Evolutionary conservation across 2,329 filamentous ascomycete species (phyloP).

Genomic region (Chaetomium strumarium): DNA sequence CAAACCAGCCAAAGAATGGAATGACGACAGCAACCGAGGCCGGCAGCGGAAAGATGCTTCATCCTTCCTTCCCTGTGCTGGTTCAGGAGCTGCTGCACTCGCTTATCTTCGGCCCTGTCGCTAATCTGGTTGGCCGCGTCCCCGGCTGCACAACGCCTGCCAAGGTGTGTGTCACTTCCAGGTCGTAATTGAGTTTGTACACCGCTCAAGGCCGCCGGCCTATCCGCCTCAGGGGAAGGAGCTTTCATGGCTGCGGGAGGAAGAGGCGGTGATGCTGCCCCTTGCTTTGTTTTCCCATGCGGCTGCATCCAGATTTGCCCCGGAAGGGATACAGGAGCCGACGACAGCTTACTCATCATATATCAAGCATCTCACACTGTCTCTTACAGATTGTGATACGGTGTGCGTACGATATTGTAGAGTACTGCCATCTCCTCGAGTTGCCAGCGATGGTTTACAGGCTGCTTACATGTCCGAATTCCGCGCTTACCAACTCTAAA

Average conservation of each 20-base stretch:
- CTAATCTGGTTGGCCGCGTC: slow-evolving; percentile 9
- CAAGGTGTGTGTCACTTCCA: background rate
- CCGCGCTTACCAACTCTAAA: background rate
- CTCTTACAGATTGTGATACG: too few relatives aligned
- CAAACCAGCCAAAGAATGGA: background rate
- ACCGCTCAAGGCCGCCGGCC: slow-evolving; percentile 13
- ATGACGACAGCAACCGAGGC: background rate
- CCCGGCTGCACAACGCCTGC: slow-evolving; percentile 9
- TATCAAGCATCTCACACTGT: too few relatives aligned
- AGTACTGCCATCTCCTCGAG: background rate
- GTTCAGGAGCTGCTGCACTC: background rate
- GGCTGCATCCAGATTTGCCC: background rate
- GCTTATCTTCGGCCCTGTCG: slow-evolving; percentile 16
- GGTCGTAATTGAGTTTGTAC: slow-evolving; percentile 1
- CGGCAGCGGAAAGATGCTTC: slow-evolving; percentile 1
- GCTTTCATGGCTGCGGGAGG: background rate
- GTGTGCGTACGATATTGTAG: too few relatives aligned
- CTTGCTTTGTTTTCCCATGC: background rate
- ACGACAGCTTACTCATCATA: too few relatives aligned
- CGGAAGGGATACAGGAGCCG: background rate
- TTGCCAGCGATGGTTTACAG: too few relatives aligned
- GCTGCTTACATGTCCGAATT: too few relatives aligned
- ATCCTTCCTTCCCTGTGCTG: background rate
- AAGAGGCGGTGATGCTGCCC: slow-evolving; percentile 3
- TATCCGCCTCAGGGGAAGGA: background rate